Percentiles rank a stretch among this genome's conserved stretches.
These are phyloP conservation scores for Silene noctiflora DNA, from an alignment of 179 eudicot species.

Conservation along the genomic window DNA sequence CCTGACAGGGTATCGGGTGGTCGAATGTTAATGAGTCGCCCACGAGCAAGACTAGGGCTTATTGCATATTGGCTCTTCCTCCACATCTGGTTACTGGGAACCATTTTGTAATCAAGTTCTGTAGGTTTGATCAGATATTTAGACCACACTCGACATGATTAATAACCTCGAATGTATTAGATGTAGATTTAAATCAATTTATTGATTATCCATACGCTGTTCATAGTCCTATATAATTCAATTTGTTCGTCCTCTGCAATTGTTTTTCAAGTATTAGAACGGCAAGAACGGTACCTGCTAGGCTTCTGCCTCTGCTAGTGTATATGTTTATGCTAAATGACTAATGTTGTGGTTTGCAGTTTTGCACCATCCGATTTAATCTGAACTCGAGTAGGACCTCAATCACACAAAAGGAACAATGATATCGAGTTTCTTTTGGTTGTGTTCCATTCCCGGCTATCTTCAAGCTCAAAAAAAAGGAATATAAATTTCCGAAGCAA, in stretches of 20 bases:
- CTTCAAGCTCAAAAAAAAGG: too few species aligned
- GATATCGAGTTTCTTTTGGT: too few species aligned
- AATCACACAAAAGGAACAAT: too few species aligned
- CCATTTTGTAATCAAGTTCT: slow-evolving; percentile 55
- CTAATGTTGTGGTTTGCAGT: too few species aligned
- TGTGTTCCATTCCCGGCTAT: too few species aligned
- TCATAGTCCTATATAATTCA: slow-evolving; percentile 27
- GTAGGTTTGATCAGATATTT: slow-evolving; percentile 21
- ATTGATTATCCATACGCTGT: slow-evolving; percentile 22
- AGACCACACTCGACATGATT: slow-evolving; percentile 19
- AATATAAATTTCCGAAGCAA: too few species aligned
- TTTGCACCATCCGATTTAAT: too few species aligned
- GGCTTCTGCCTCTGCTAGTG: too few species aligned
- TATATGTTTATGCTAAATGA: too few species aligned
- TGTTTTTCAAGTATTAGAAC: not conserved
- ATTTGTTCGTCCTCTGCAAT: slow-evolving; percentile 20
- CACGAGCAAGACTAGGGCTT: slow-evolving; percentile 79
- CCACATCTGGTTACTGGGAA: slow-evolving; percentile 83
- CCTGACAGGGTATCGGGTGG: slow-evolving; percentile 76
- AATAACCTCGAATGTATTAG: slow-evolving; percentile 16
- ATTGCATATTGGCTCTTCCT: slow-evolving; percentile 82
- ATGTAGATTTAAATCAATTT: slow-evolving; percentile 19
- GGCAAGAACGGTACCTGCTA: too few species aligned
- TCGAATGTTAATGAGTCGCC: slow-evolving; percentile 81
- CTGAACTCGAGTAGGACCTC: too few species aligned